These are phyloP conservation scores for Paraphoma chrysanthemicola DNA, from an alignment of 2,329 filamentous ascomycete species.

Conservation along the genomic window DNA sequence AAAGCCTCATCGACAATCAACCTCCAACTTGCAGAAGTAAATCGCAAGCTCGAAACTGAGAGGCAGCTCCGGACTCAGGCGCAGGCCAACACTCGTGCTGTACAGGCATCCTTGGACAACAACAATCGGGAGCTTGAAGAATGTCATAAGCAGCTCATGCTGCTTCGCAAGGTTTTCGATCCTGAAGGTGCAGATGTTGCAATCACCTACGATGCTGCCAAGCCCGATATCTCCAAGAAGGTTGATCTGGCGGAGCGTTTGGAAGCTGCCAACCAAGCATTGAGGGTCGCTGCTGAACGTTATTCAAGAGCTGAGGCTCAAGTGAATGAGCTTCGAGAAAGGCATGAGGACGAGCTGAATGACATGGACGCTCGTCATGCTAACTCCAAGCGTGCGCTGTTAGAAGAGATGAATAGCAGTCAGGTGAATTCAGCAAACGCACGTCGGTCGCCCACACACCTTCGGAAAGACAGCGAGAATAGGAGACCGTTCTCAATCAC, in stretches of 20 bases:
- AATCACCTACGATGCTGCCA: constrained; percentile 72
- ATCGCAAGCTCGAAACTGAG: constrained; percentile 89
- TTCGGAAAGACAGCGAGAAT: constrained; percentile 66
- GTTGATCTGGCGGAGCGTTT: constrained; percentile 85
- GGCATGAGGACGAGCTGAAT: constrained; percentile 74
- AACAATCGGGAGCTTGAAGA: constrained; percentile 82
- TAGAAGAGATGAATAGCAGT: constrained; percentile 88
- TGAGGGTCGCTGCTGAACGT: constrained; percentile 82
- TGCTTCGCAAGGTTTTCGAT: constrained; percentile 86
- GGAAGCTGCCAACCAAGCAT: constrained; percentile 85
- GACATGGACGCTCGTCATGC: constrained; percentile 68
- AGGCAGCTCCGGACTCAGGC: constrained; percentile 84
- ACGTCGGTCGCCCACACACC: constrained; percentile 73
- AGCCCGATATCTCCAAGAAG: constrained; percentile 70
- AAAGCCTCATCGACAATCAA: constrained; percentile 82
- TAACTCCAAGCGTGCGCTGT: constrained; percentile 72
- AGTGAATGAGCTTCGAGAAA: constrained; percentile 76
- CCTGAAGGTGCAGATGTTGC: constrained; percentile 71
- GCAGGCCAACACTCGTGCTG: constrained; percentile 81
- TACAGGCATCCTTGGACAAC: constrained; percentile 80
- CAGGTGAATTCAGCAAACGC: constrained; percentile 65
- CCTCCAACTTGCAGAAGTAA: constrained; percentile 85
- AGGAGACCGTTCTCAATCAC: constrained; percentile 73
- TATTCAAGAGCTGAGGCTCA: constrained; percentile 84
- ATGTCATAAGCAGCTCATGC: constrained; percentile 78